Percentiles rank a stretch among this genome's conserved stretches.
Conservation (phyloP, 495 filamentous ascomycete genomes). For the Penicillium manginii region DNA sequence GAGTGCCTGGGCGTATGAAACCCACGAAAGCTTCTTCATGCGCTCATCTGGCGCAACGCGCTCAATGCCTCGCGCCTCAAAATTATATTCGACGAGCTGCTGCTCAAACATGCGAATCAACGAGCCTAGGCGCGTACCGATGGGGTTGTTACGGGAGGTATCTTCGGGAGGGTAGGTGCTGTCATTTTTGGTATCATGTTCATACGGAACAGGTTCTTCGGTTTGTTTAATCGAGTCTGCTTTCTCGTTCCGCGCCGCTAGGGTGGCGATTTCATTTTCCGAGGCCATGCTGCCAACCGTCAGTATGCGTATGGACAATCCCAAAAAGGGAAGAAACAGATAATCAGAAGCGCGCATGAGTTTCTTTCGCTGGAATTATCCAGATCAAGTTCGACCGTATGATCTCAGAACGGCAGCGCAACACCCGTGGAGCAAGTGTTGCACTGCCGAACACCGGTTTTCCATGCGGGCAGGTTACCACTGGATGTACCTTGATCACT, state of each 20-base stretch:
- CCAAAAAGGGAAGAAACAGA: not conserved
- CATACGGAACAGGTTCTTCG: conserved; percentile 10
- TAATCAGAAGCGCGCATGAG: conserved; percentile 50
- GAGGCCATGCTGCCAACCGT: conserved; percentile 41
- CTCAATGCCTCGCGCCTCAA: conserved; percentile 77
- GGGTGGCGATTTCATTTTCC: conserved; percentile 34
- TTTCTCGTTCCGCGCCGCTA: conserved; percentile 35
- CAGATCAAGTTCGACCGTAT: conserved; percentile 68
- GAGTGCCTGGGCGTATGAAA: conserved; percentile 64
- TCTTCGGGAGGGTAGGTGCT: conserved; percentile 17
- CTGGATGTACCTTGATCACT: conserved; percentile 53
- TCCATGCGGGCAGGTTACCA: conserved; percentile 47
- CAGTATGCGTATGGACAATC: conserved; percentile 17
- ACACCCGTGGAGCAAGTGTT: not conserved
- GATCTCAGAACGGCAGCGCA: conserved; percentile 55
- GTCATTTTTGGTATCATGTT: conserved; percentile 24
- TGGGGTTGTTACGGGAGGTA: conserved; percentile 21
- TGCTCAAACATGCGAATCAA: conserved; percentile 43
- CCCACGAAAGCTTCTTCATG: conserved; percentile 54
- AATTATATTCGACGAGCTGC: conserved; percentile 53
- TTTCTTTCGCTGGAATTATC: conserved; percentile 65
- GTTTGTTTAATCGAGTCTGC: conserved; percentile 15
- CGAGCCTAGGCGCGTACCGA: conserved; percentile 35
- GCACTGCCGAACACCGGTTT: conserved; percentile 52
- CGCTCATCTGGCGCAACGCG: conserved; percentile 67